Evolutionary conservation across 2,329 filamentous ascomycete species (phyloP).

Genomic region (Neurospora crassa): DNA sequence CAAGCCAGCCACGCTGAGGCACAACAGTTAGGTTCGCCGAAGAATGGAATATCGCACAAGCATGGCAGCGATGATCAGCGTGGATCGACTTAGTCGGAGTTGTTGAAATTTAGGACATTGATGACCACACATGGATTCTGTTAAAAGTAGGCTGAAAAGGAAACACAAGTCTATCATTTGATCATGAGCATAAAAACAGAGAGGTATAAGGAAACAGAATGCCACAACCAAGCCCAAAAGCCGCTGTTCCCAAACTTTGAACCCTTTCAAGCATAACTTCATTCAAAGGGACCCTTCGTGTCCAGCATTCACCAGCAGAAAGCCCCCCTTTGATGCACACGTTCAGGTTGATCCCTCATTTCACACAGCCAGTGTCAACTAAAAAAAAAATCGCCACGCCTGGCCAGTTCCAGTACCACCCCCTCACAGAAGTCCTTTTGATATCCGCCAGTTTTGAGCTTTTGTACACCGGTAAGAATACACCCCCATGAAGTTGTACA

Average conservation of each 20-base stretch:
- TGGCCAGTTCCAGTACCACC: neutral
- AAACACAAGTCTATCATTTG: neutral
- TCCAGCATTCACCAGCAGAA: neutral
- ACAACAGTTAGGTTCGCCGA: neutral
- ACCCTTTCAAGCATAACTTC: neutral
- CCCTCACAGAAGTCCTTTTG: neutral
- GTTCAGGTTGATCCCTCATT: neutral
- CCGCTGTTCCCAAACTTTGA: neutral
- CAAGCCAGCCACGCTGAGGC: neutral
- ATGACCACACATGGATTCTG: neutral
- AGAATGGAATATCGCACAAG: neutral
- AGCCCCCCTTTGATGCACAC: neutral
- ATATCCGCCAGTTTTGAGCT: neutral
- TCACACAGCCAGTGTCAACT: neutral
- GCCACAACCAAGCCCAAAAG: neutral
- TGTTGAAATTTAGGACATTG: neutral
- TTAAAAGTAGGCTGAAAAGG: neutral
- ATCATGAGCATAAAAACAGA: neutral
- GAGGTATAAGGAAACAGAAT: neutral
- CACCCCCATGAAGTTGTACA: neutral
- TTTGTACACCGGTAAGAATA: neutral
- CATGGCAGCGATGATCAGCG: neutral
- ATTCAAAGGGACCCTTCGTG: neutral
- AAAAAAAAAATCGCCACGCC: neutral
- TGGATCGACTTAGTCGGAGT: neutral